Evolutionary conservation across 2,329 filamentous ascomycete species (phyloP).

Genomic region (Cytospora mali): DNA sequence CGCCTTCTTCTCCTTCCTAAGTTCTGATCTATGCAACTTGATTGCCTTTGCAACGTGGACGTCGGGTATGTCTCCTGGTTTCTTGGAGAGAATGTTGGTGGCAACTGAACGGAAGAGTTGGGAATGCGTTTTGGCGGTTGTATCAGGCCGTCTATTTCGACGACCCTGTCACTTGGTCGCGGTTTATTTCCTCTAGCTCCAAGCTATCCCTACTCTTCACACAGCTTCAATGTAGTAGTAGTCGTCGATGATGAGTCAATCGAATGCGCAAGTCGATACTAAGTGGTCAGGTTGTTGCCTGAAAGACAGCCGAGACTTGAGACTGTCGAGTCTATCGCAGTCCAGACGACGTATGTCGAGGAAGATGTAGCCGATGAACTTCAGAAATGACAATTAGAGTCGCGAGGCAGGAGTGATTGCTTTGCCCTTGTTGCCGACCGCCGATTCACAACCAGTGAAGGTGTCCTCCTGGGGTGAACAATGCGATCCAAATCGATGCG

Average conservation of each 20-base stretch:
- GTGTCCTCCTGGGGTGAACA: conserved; percentile 25
- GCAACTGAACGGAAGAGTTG: conserved; percentile 67
- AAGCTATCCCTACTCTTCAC: background rate
- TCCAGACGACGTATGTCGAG: background rate
- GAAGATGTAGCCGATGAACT: background rate
- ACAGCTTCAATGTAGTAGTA: background rate
- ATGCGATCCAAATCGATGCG: conserved; percentile 22
- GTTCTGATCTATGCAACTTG: conserved; percentile 29
- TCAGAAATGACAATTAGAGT: background rate
- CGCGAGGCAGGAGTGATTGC: background rate
- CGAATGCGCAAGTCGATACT: background rate
- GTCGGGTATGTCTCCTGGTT: conserved; percentile 29
- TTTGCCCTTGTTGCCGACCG: conserved; percentile 26
- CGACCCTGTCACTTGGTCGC: conserved; percentile 5
- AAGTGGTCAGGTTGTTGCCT: background rate
- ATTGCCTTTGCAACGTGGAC: conserved; percentile 20
- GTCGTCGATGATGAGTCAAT: background rate
- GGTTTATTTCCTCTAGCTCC: background rate
- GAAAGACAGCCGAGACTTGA: background rate
- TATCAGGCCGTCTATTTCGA: conserved; percentile 30
- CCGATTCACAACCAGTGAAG: conserved; percentile 28
- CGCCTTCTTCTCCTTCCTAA: conserved; percentile 34
- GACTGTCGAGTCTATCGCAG: background rate
- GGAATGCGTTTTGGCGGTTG: conserved; percentile 69
- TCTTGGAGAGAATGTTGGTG: conserved; percentile 45